Percentiles rank a stretch among this genome's conserved stretches.
Evolutionary conservation across 2,329 filamentous ascomycete species (phyloP).

Genomic region (Nigrospora oryzae): DNA sequence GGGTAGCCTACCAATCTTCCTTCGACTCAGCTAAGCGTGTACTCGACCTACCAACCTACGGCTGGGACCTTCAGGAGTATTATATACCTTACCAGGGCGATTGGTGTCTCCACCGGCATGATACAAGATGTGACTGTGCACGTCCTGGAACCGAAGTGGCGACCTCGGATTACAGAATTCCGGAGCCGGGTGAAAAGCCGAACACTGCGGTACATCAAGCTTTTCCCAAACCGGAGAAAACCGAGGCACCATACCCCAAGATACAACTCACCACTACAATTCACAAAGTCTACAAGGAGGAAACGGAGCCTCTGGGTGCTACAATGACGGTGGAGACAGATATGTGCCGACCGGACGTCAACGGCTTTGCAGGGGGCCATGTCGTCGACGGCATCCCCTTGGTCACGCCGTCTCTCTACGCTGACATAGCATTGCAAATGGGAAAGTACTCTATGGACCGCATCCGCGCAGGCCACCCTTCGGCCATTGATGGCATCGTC

Average conservation of each 20-base stretch:
- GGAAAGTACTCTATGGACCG: neutral
- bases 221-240: no score
- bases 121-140: no score
- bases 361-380: neutral
- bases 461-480: neutral
- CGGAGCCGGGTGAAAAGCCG: no score
- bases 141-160: no score
- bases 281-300: no score
- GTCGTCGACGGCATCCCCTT: neutral
- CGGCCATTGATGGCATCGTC: neutral
- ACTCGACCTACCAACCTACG: constrained; percentile 58
- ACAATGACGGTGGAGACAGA: neutral
- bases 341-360: neutral
- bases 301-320: no score
- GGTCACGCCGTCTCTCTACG: neutral
- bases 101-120: constrained; percentile 31
- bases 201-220: no score
- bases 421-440: neutral
- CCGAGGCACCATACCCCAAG: no score
- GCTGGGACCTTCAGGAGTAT: constrained; percentile 67
- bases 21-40: constrained; percentile 35
- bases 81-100: constrained; percentile 58
- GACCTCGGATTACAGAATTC: no score
- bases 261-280: no score
- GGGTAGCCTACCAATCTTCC: constrained; percentile 59